These are phyloP conservation scores for Exophiala spinifera DNA, from an alignment of 2,329 filamentous ascomycete species.

Conservation along the genomic window DNA sequence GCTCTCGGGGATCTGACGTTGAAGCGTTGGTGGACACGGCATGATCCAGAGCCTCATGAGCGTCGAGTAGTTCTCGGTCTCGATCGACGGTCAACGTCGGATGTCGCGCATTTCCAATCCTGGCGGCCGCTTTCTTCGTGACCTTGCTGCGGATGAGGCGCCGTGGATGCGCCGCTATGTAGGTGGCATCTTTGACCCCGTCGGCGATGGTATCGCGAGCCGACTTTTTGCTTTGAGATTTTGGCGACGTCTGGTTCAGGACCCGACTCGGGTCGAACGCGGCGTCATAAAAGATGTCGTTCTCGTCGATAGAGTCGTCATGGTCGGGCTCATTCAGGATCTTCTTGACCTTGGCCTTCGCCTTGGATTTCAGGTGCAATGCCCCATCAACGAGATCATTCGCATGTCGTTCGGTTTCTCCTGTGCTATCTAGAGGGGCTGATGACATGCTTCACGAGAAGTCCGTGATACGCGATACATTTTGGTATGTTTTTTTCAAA, in stretches of 20 bases:
- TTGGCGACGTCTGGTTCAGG: constrained; percentile 24
- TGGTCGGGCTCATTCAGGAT: constrained; percentile 6
- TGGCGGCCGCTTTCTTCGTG: constrained; percentile 31
- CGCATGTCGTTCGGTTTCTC: constrained; percentile 14
- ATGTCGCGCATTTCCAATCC: constrained; percentile 35
- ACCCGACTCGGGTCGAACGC: constrained; percentile 36
- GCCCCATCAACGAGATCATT: constrained; percentile 10
- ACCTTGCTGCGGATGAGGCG: constrained; percentile 33
- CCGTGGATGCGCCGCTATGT: constrained; percentile 33
- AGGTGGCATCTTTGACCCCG: constrained; percentile 19
- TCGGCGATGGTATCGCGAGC: constrained; percentile 26
- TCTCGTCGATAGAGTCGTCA: constrained; percentile 1
- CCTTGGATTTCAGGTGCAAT: constrained; percentile 13
- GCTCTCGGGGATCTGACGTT: constrained; percentile 14
- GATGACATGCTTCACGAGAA: constrained; percentile 1
- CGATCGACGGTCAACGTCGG: constrained; percentile 31
- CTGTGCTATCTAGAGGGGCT: not conserved
- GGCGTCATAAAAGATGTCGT: constrained; percentile 29
- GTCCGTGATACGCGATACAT: too few species aligned
- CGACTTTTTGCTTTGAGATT: constrained; percentile 19
- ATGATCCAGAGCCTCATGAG: constrained; percentile 32
- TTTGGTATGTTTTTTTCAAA: not conserved
- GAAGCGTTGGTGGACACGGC: constrained; percentile 22
- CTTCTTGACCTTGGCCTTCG: constrained; percentile 15
- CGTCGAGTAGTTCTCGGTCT: constrained; percentile 35